Conservation (phyloP, 2,329 filamentous ascomycete species). For the Exophiala alcalophila region DNA sequence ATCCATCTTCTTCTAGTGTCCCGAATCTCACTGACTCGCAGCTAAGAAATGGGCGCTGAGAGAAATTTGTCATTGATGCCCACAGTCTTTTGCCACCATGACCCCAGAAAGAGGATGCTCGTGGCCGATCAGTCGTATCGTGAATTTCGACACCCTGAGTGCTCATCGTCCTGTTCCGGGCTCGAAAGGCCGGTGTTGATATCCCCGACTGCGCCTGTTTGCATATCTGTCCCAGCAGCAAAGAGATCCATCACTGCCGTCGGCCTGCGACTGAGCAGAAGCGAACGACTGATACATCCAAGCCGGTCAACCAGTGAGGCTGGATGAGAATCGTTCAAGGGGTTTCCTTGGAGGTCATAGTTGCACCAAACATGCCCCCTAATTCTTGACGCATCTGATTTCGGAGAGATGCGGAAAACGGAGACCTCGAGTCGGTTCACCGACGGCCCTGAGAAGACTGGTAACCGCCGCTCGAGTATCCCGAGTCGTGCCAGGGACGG, state of each 20-base stretch:
- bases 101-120: too few species aligned
- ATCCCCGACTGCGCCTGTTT: background rate
- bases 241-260: conserved; percentile 1
- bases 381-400: too few species aligned
- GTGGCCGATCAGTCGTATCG: too few species aligned
- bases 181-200: too few species aligned
- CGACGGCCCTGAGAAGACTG: conserved; percentile 19
- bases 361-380: background rate
- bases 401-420: too few species aligned
- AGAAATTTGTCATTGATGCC: too few species aligned
- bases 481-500: conserved; percentile 34
- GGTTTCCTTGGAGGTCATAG: background rate
- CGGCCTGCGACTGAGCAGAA: conserved; percentile 12
- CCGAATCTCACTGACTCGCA: too few species aligned
- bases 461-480: conserved; percentile 34
- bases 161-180: too few species aligned
- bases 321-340: background rate
- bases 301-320: background rate
- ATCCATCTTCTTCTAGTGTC: too few species aligned
- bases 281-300: conserved; percentile 2
- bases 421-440: conserved; percentile 7
- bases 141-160: too few species aligned
- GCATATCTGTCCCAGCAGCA: background rate
- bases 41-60: too few species aligned
- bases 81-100: too few species aligned